Base-by-base conservation (phyloP, 108 stramenopile genomes). In the Stephanodiscus triporus region DNA sequence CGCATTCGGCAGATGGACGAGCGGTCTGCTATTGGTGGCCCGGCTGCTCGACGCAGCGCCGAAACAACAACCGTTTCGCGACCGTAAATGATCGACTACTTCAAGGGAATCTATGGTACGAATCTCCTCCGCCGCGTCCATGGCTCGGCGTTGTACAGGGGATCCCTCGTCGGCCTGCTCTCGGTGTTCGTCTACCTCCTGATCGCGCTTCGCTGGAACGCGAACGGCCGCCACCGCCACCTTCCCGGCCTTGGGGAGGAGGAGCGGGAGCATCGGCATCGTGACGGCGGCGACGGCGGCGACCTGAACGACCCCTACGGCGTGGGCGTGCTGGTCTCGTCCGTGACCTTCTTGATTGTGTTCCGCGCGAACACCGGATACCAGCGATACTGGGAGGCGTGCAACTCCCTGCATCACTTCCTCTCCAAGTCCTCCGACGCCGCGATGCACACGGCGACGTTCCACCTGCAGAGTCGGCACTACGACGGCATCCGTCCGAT, bases 51-150 rank as follows among this genome's bases (percentile, higher is more conserved):
- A n/a, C n/a, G n/a, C n/a, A n/a, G n/a, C n/a, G n/a, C n/a, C n/a
- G n/a, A n/a, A n/a, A n/a, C n/a, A n/a, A n/a, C n/a, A n/a, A n/a
- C n/a, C n/a, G n/a, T n/a, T n/a, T n/a, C n/a, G n/a, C n/a, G n/a
- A n/a, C n/a, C n/a, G n/a, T n/a, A 17, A 27, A 92, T 92, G 91
- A 92, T 92, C 64, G 82, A 82, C 48, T 92, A 92, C 79, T 77
- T 84, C 70, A 86, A 88, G 50, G 85, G 86, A 0, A 69, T 77
- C 53, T 88, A 86, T 70, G 84, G 87, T 9, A 47, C 88, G 59
- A 88, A 81, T 51, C 67, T 89, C 45, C 66, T 92, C 20, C 77
- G 77, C 45, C 86, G 86, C 49, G 45, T 88, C 47, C 85, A 92
- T 55, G 91, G 91, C n/a, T 86, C 85, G 11, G 83, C 89, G 4